phyloP scores from a whole-genome alignment of 345 rosid genomes.

The Sapria himalayana region DNA sequence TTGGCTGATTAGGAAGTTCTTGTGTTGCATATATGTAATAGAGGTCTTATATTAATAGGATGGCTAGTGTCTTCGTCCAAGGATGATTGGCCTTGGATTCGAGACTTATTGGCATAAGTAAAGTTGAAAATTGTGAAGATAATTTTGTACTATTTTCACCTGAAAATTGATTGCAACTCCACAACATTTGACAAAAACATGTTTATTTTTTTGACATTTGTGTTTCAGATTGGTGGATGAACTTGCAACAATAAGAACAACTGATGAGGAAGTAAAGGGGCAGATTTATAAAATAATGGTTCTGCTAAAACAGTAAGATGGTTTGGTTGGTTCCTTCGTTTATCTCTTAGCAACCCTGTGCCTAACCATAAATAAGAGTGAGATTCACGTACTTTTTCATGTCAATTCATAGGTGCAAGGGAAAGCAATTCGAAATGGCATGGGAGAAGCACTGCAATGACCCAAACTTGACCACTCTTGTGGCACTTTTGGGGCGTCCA shows the following conservation, averaged over 20 bases:
- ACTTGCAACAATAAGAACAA: slow-evolving; percentile 42
- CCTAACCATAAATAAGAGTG: too few relatives aligned
- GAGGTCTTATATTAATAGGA: too few relatives aligned
- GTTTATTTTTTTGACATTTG: not conserved
- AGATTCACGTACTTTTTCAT: too few relatives aligned
- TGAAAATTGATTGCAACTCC: not conserved
- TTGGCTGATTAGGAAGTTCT: not conserved
- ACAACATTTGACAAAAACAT: not conserved
- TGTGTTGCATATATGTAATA: not conserved
- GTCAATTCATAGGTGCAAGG: slow-evolving; percentile 69
- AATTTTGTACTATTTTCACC: not conserved
- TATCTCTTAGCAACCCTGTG: not conserved
- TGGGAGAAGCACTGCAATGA: slow-evolving; percentile 54
- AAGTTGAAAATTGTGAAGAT: not conserved
- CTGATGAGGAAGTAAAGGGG: slow-evolving; percentile 45
- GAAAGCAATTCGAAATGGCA: slow-evolving; percentile 31
- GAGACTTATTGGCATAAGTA: not conserved
- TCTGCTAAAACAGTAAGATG: slow-evolving; percentile 53
- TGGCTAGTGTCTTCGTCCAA: not conserved
- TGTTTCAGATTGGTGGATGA: slow-evolving; percentile 60
- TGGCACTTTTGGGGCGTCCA: too few relatives aligned
- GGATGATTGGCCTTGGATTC: not conserved
- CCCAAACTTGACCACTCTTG: slow-evolving; percentile 29
- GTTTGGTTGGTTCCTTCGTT: not conserved
- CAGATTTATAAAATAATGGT: slow-evolving; percentile 26